Conservation (phyloP, 352 stramenopile species). For the Pythium grandisporangium region DNA sequence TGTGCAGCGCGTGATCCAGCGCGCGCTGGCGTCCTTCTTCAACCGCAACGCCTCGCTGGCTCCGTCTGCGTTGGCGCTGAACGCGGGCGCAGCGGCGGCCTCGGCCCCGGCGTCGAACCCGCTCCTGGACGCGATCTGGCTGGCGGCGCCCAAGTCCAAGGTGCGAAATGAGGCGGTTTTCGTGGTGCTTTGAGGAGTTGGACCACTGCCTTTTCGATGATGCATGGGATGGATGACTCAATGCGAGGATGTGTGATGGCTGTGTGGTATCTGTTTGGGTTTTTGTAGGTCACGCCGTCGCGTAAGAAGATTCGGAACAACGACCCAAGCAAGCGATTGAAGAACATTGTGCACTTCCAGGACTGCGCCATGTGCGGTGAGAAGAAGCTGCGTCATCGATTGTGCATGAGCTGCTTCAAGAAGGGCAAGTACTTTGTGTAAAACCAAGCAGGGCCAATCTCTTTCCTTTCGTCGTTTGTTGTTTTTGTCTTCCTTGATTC, state of each 20-base stretch:
- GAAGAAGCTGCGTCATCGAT: slow-evolving; percentile 83
- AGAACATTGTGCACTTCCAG: slow-evolving; percentile 89
- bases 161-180: too few relatives aligned
- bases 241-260: too few relatives aligned
- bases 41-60: slow-evolving; percentile 34
- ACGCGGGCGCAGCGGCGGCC: slow-evolving; percentile 18
- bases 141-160: slow-evolving; percentile 83
- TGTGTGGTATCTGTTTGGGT: too few relatives aligned
- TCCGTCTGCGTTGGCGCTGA: slow-evolving; percentile 17
- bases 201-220: too few relatives aligned
- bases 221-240: background rate
- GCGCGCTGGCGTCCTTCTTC: slow-evolving; percentile 47
- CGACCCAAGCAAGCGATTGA: slow-evolving; percentile 76
- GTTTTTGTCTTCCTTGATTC: background rate
- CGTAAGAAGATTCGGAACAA: slow-evolving; percentile 87
- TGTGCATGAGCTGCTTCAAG: slow-evolving; percentile 90
- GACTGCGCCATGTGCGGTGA: slow-evolving; percentile 70
- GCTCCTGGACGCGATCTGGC: slow-evolving; percentile 68
- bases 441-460: too few relatives aligned
- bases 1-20: slow-evolving; percentile 63
- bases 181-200: too few relatives aligned
- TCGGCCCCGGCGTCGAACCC: slow-evolving; percentile 31
- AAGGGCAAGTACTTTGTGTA: slow-evolving; percentile 89
- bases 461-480: too few relatives aligned
- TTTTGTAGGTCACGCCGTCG: slow-evolving; percentile 65